Conservation (phyloP, 2,329 filamentous ascomycete genomes). For the Corynespora cassiicola region DNA sequence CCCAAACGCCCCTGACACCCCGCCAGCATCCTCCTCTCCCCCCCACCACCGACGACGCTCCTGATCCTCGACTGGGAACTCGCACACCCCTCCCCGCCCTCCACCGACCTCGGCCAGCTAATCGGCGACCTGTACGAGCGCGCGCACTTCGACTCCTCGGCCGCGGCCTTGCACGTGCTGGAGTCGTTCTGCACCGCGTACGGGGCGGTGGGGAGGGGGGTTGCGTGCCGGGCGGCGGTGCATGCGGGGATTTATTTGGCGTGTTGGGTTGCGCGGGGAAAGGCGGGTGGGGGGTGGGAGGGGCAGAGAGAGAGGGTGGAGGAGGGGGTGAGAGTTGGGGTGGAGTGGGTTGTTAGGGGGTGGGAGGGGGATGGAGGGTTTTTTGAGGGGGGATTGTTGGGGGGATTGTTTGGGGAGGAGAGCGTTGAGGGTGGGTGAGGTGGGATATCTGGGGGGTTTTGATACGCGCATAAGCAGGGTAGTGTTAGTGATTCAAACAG, state of each 20-base stretch:
- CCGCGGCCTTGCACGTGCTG: neutral
- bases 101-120: conserved; percentile 11
- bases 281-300: neutral
- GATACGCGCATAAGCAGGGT: too few species aligned
- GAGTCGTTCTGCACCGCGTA: conserved; percentile 1
- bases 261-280: conserved; percentile 9
- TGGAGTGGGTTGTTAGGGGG: conserved; percentile 6
- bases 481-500: too few species aligned
- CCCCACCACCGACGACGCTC: neutral
- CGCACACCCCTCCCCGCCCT: conserved; percentile 3
- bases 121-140: conserved; percentile 11
- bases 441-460: too few species aligned
- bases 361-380: conserved; percentile 7
- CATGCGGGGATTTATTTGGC: conserved; percentile 10
- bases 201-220: conserved; percentile 3
- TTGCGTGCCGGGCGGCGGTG: conserved; percentile 7
- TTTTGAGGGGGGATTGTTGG: too few species aligned
- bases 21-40: conserved; percentile 6
- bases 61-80: conserved; percentile 15
- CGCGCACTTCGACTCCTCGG: neutral
- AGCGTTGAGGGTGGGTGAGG: too few species aligned
- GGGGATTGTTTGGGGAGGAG: too few species aligned
- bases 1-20: neutral
- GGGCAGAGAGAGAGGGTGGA: neutral
- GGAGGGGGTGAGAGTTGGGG: conserved; percentile 2